These are phyloP conservation scores for Elsinoe perseae DNA, from an alignment of 2,329 filamentous ascomycete genomes.

Conservation along the genomic window DNA sequence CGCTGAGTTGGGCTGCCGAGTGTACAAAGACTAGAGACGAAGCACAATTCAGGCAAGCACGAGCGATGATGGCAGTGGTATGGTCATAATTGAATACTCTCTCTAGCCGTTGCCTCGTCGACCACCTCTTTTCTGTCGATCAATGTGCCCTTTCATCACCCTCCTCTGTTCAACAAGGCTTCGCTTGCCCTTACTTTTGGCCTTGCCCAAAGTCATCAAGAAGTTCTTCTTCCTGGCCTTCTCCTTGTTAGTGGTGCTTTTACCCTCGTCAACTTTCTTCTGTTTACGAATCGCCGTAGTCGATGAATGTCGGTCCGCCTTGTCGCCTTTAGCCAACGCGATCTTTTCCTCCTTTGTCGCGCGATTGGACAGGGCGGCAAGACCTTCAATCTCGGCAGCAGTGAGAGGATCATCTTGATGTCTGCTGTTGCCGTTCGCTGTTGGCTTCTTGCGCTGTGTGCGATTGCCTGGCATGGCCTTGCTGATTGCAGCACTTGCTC, in stretches of 20 bases:
- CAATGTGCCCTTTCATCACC: slow-evolving; percentile 71
- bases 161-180: slow-evolving; percentile 80
- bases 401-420: slow-evolving; percentile 85
- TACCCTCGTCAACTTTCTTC: slow-evolving; percentile 81
- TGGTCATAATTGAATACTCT: too few relatives aligned
- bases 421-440: slow-evolving; percentile 38
- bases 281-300: slow-evolving; percentile 77
- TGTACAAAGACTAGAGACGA: too few relatives aligned
- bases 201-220: slow-evolving; percentile 94
- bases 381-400: slow-evolving; percentile 82
- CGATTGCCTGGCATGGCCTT: slow-evolving; percentile 46
- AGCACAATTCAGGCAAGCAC: too few relatives aligned
- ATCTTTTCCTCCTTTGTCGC: slow-evolving; percentile 83
- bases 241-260: slow-evolving; percentile 95
- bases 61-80: too few relatives aligned
- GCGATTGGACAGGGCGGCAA: slow-evolving; percentile 69
- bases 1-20: too few relatives aligned
- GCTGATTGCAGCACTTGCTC: slow-evolving; percentile 62
- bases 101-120: slow-evolving; percentile 73
- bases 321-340: slow-evolving; percentile 73
- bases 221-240: slow-evolving; percentile 98
- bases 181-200: slow-evolving; percentile 89
- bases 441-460: slow-evolving; percentile 33
- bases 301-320: slow-evolving; percentile 64
- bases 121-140: slow-evolving; percentile 76